These are phyloP conservation scores for Phenoliferia sp. DNA, from an alignment of 1,284 basidiomycete genomes.

Conservation along the genomic window DNA sequence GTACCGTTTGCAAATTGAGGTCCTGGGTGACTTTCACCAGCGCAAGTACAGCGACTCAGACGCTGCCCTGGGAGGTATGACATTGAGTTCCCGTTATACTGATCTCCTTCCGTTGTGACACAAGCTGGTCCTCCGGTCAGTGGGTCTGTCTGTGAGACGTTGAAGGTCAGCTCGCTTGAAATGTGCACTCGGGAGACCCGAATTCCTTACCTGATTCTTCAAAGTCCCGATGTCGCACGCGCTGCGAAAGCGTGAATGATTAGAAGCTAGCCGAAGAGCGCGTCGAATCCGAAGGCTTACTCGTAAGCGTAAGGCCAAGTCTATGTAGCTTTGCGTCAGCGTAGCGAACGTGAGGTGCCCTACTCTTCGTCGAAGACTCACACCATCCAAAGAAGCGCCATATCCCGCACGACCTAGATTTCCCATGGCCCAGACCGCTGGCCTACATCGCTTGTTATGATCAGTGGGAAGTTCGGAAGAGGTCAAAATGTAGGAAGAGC, in stretches of 20 bases:
- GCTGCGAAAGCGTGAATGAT: no score
- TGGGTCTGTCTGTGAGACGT: no score
- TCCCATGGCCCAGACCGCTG: conserved; percentile 36
- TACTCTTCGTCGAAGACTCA: conserved; percentile 40
- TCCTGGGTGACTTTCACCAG: conserved; percentile 38
- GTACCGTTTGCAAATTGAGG: conserved; percentile 36
- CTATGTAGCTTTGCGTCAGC: neutral
- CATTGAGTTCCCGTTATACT: conserved; percentile 26
- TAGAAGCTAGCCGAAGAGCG: no score
- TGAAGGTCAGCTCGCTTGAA: no score
- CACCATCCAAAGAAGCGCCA: conserved; percentile 71
- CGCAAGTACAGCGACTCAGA: conserved; percentile 45
- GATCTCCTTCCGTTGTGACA: conserved; percentile 20
- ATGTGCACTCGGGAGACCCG: no score
- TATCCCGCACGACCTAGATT: conserved; percentile 81
- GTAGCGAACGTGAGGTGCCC: neutral
- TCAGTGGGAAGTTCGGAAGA: neutral
- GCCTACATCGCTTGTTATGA: neutral
- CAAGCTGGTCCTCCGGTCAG: no score
- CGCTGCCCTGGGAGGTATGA: conserved; percentile 49
- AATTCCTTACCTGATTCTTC: no score
- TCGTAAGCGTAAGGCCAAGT: conserved; percentile 67
- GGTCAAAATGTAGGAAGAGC: neutral
- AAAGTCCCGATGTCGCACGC: no score
- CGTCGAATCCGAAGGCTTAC: no score